Percentiles rank a stretch among this genome's conserved stretches.
These are phyloP conservation scores for Pilaira anomala DNA, from an alignment of 192 early-diverging fungal genomes.

Conservation along the genomic window DNA sequence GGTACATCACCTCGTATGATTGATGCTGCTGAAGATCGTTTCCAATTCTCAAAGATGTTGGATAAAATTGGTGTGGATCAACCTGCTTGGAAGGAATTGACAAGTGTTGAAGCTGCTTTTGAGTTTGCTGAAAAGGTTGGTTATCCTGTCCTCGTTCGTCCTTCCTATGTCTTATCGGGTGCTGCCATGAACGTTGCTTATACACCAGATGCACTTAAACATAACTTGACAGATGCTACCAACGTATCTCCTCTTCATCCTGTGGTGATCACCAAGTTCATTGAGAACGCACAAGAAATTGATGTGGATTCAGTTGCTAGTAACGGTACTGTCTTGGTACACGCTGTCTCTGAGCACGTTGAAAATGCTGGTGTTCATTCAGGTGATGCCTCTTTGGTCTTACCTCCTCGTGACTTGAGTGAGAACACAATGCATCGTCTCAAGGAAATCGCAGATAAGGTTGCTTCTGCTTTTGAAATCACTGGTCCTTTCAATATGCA, in stretches of 20 bases:
- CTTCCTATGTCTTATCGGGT: constrained; percentile 95
- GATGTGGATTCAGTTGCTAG: constrained; percentile 93
- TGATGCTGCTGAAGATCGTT: constrained; percentile 91
- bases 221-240: constrained; percentile 76
- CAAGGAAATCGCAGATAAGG: constrained; percentile 79
- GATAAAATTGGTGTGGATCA: constrained; percentile 95
- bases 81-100: constrained; percentile 93
- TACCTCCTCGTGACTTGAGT: constrained; percentile 69
- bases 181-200: constrained; percentile 97
- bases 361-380: constrained; percentile 98
- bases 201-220: constrained; percentile 65
- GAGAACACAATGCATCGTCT: constrained; percentile 53
- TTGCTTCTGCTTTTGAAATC: constrained; percentile 88
- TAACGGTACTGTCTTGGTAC: constrained; percentile 77
- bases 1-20: constrained; percentile 91
- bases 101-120: constrained; percentile 78
- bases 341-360: constrained; percentile 93
- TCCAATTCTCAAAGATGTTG: constrained; percentile 90
- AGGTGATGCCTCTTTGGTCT: constrained; percentile 91
- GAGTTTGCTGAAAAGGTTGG: constrained; percentile 79
- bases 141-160: constrained; percentile 93
- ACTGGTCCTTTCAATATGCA: constrained; percentile 99
- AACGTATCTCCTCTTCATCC: constrained; percentile 92
- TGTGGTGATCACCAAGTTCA: constrained; percentile 97
- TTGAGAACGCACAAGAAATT: constrained; percentile 88